These are phyloP conservation scores for Aphanomyces euteiches DNA, from an alignment of 352 stramenopile species.

Conservation along the genomic window DNA sequence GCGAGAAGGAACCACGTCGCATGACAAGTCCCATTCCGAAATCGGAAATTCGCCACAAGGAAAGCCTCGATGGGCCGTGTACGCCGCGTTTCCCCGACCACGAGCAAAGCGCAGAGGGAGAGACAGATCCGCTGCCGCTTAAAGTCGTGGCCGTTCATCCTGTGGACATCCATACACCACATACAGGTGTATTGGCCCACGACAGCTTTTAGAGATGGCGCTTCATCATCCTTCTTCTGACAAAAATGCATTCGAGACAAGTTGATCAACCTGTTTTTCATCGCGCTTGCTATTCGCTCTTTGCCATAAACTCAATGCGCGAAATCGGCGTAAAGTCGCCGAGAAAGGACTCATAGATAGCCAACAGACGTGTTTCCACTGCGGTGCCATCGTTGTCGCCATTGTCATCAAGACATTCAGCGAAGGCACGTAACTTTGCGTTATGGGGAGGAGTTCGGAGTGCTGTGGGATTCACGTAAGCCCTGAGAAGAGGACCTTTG, in stretches of 20 bases:
- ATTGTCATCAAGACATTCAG: too few species aligned
- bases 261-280: not conserved
- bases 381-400: not conserved
- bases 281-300: conserved; percentile 3
- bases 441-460: not conserved
- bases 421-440: not conserved
- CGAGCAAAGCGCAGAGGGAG: not conserved
- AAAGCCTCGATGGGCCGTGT: conserved; percentile 21
- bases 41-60: conserved; percentile 16
- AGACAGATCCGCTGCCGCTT: not conserved
- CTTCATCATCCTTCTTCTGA: too few species aligned
- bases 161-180: not conserved
- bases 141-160: not conserved
- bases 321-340: conserved; percentile 24
- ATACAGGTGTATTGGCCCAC: not conserved
- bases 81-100: conserved; percentile 18
- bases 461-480: conserved; percentile 6
- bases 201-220: conserved; percentile 10
- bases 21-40: not conserved
- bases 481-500: conserved; percentile 24
- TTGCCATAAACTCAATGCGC: not conserved
- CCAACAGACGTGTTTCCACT: not conserved
- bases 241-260: too few species aligned
- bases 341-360: not conserved
- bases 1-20: too few species aligned